Percentiles rank a stretch among this genome's conserved stretches.
Conservation (phyloP, 495 filamentous ascomycete genomes). For the Penicillium simplicissimum region DNA sequence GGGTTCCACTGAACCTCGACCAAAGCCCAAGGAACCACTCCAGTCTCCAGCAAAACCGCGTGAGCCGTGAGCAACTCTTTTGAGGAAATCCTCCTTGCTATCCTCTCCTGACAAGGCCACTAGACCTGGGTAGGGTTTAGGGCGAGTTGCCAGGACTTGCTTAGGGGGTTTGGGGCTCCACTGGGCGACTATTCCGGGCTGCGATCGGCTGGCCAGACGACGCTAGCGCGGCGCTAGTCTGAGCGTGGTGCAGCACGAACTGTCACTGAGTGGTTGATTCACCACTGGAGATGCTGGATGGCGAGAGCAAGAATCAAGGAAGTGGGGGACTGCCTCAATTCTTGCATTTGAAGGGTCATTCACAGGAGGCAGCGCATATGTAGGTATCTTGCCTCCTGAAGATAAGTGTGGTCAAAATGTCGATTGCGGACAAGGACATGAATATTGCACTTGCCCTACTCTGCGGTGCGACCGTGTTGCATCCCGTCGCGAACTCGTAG, state of each 20-base stretch:
- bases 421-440: not conserved
- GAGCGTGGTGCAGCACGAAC: not conserved
- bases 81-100: conserved; percentile 13
- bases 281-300: not conserved
- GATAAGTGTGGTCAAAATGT: not conserved
- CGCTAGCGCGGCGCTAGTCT: not conserved
- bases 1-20: conserved; percentile 8
- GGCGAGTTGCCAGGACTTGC: not conserved
- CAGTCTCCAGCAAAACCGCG: not conserved
- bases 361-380: no score
- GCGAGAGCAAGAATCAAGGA: conserved; percentile 1
- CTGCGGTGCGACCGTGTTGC: not conserved
- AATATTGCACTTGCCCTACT: not conserved
- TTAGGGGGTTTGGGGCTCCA: conserved; percentile 3
- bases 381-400: no score
- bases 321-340: not conserved
- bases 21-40: not conserved
- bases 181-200: conserved; percentile 6
- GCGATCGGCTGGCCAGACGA: conserved; percentile 13
- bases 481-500: not conserved
- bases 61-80: not conserved
- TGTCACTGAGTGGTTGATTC: not conserved
- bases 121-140: conserved; percentile 1
- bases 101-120: conserved; percentile 11
- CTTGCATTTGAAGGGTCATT: not conserved